Base-by-base conservation (phyloP, 1,284 basidiomycete genomes). In the Lignosus rhinocerotis region DNA sequence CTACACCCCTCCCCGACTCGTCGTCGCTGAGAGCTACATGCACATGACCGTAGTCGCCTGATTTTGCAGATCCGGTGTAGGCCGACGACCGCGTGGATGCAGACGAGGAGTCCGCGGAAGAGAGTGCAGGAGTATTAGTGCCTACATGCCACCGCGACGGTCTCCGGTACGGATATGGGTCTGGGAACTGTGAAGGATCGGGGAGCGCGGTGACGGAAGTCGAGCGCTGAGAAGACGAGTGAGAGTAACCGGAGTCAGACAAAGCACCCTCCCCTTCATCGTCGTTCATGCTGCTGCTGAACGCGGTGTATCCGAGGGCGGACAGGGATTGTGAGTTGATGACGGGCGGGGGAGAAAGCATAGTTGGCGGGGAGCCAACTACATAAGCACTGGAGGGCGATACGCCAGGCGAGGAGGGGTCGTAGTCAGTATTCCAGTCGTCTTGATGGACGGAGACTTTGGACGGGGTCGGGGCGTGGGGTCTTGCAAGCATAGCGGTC, bases 21-120 rank as follows among this genome's bases (percentile, higher is more conserved):
- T 87, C 86, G 58, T 86, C 84, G 14, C 76, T 78, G n/a, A 84
- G 80, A 41, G 77, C 84, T 65, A 90, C 82, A 62, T 84, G 86
- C 46, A 90, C 80, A 69, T 85, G 81, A 30, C 79, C 78, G 56
- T 81, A 84, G 72, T 90, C 88, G 43, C 78, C 78, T 49, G 83
- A 82, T 21, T 85, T 86, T 54, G 84, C 87, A 31, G 83, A 84
- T 68, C 79, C 86, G 25, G 87, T 86, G 69, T 90, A 90, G 10
- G 88, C 87, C 9, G 88, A 90, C 3, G 90, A 91, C 57, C 89
- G 82, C 7, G 88, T 84, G 4, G 88, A 91, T 2, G 81, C 78
- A 41, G 86, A 84, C 10, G 87, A 85, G 1, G 88, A 88, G 51
- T 81, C 81, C 42, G 82, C 80, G 4, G 85, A 87, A 3, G 88